A percentile compares a stretch with the other conserved stretches of the same genome.
phyloP scores from a whole-genome alignment of 2,329 filamentous ascomycete species.

The Botrytis porri region DNA sequence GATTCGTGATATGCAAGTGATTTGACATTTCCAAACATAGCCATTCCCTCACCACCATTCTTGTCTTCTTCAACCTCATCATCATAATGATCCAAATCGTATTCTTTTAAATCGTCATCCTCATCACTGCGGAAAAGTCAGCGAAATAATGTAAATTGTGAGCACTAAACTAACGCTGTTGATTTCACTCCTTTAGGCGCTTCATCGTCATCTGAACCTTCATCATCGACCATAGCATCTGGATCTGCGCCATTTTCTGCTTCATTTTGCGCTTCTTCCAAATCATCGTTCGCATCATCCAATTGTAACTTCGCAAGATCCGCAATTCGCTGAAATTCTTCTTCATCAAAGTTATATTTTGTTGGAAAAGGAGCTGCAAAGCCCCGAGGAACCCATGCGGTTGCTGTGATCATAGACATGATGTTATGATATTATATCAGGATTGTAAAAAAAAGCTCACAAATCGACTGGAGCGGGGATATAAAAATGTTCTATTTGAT shows the following conservation, averaged over 20 bases:
- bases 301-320: slow-evolving; percentile 60
- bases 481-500: slow-evolving; percentile 15
- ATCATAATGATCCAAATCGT: slow-evolving; percentile 94
- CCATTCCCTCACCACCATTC: slow-evolving; percentile 65
- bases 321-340: slow-evolving; percentile 56
- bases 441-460: background rate
- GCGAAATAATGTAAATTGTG: slow-evolving; percentile 31
- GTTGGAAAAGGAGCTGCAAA: slow-evolving; percentile 57
- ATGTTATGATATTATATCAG: slow-evolving; percentile 17
- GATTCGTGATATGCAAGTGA: slow-evolving; percentile 90
- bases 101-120: slow-evolving; percentile 92
- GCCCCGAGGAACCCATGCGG: slow-evolving; percentile 57
- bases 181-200: slow-evolving; percentile 38
- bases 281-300: slow-evolving; percentile 85
- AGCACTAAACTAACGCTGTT: slow-evolving; percentile 41
- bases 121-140: slow-evolving; percentile 45
- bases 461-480: slow-evolving; percentile 10
- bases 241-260: slow-evolving; percentile 36
- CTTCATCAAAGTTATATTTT: slow-evolving; percentile 57
- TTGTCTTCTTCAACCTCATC: slow-evolving; percentile 70
- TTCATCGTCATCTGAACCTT: slow-evolving; percentile 35
- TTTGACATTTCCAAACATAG: slow-evolving; percentile 94
- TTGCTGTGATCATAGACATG: slow-evolving; percentile 55
- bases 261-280: slow-evolving; percentile 55
- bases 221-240: slow-evolving; percentile 42